phyloP scores from a whole-genome alignment of 1,284 basidiomycete genomes.

The Somion occarium region DNA sequence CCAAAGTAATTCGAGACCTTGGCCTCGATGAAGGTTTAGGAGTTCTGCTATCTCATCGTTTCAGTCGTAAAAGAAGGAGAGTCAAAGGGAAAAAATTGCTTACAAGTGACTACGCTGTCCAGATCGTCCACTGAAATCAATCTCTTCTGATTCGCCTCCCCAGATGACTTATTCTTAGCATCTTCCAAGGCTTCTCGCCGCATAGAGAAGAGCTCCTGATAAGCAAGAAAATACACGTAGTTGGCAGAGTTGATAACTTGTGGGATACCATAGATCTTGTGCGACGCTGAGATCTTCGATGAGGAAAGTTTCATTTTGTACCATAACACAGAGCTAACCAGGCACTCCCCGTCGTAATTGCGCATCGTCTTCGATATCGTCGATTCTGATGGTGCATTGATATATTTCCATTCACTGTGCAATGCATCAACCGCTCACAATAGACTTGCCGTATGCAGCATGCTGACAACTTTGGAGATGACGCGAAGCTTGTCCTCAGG shows the following conservation, averaged over 20 bases:
- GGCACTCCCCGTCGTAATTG: constrained; percentile 86
- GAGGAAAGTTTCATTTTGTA: not conserved
- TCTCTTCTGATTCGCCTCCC: constrained; percentile 18
- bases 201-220: constrained; percentile 70
- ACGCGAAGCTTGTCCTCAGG: constrained; percentile 65
- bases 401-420: too few species aligned
- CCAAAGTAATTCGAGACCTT: constrained; percentile 95
- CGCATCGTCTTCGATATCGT: constrained; percentile 97
- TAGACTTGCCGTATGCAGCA: constrained; percentile 93
- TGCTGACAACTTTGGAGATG: constrained; percentile 81
- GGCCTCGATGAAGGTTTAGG: constrained; percentile 89
- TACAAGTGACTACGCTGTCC: constrained; percentile 68
- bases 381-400: constrained; percentile 57
- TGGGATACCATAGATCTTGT: constrained; percentile 93
- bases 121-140: constrained; percentile 39
- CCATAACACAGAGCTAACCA: constrained; percentile 37
- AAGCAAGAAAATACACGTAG: constrained; percentile 93
- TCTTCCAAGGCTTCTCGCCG: constrained; percentile 29
- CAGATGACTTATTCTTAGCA: not conserved
- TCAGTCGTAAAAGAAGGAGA: not conserved
- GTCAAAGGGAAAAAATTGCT: constrained; percentile 12
- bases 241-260: constrained; percentile 98
- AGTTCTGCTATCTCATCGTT: constrained; percentile 61
- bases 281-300: constrained; percentile 55
- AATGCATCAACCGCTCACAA: constrained; percentile 52